A percentile compares a stretch with the other conserved stretches of the same genome.
Evolutionary conservation across 495 filamentous ascomycete species (phyloP).

Genomic region (Penicilliopsis zonata): DNA sequence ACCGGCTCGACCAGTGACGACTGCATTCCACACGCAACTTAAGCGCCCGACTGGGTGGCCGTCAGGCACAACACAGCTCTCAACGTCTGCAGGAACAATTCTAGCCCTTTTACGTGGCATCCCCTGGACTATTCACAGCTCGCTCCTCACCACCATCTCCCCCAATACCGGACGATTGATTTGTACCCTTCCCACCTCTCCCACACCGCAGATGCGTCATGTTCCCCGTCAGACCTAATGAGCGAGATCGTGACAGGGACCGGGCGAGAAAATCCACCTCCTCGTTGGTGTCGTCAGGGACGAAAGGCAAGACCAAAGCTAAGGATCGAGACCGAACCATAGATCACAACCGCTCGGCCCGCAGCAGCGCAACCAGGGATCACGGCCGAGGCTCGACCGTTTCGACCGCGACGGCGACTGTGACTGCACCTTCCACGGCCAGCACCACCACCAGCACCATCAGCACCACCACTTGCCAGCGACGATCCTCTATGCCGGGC

Average conservation of each 20-base stretch:
- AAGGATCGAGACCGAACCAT: conserved; percentile 9
- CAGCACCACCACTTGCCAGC: conserved; percentile 17
- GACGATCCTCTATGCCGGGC: conserved; percentile 40
- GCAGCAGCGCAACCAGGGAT: conserved; percentile 37
- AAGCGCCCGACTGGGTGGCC: conserved; percentile 28
- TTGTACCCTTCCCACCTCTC: too few relatives aligned
- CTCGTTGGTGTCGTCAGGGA: conserved; percentile 19
- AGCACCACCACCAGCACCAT: conserved; percentile 24
- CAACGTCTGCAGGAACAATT: too few relatives aligned
- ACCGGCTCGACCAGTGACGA: conserved; percentile 17
- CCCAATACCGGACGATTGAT: conserved; percentile 1
- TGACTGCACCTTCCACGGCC: conserved; percentile 10
- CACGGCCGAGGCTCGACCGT: conserved; percentile 14
- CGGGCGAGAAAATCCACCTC: conserved; percentile 16
- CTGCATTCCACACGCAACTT: conserved; percentile 11
- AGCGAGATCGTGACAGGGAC: conserved; percentile 24
- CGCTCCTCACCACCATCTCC: neutral
- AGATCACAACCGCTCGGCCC: conserved; percentile 17
- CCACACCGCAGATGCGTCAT: conserved; percentile 19
- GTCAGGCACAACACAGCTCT: too few relatives aligned
- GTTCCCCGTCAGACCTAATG: conserved; percentile 33
- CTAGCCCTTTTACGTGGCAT: too few relatives aligned
- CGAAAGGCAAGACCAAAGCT: conserved; percentile 20
- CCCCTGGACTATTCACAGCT: too few relatives aligned
- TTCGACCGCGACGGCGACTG: neutral